Percentiles rank a stretch among this genome's conserved stretches.
Evolutionary conservation across 1,284 basidiomycete species (phyloP).

Genomic region (Coriolopsis trogii): DNA sequence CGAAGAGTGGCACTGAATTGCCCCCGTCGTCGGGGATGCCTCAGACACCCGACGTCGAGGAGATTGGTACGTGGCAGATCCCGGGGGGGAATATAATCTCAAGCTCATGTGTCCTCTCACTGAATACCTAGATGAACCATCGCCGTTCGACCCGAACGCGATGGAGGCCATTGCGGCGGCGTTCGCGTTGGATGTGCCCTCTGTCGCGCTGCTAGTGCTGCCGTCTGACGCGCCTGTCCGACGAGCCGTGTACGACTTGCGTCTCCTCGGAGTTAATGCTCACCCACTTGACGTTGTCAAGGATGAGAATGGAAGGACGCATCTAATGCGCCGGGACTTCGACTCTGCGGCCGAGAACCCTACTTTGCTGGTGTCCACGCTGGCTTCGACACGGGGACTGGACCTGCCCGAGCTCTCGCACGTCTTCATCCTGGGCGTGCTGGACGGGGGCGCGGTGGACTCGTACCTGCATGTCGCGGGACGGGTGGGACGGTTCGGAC

Average conservation of each 20-base stretch:
- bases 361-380: constrained; percentile 65
- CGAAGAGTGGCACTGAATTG: constrained; percentile 8
- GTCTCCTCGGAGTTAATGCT: constrained; percentile 68
- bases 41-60: constrained; percentile 6
- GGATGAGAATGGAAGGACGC: constrained; percentile 43
- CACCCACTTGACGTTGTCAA: constrained; percentile 56
- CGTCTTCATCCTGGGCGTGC: constrained; percentile 71
- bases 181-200: constrained; percentile 74
- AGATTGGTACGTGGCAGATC: constrained; percentile 8
- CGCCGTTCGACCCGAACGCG: constrained; percentile 54
- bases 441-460: constrained; percentile 54
- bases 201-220: constrained; percentile 65
- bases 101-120: constrained; percentile 12
- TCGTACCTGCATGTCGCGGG: constrained; percentile 73
- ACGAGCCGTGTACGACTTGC: constrained; percentile 64
- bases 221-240: constrained; percentile 61
- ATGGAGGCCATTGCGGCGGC: constrained; percentile 70
- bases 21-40: constrained; percentile 1
- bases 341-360: constrained; percentile 49
- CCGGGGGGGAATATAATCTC: too few relatives aligned
- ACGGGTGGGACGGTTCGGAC: constrained; percentile 74
- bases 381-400: constrained; percentile 69
- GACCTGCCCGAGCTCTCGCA: constrained; percentile 73
- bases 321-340: constrained; percentile 40
- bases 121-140: constrained; percentile 54